Base-by-base conservation (phyloP, 345 rosid species). In the Corchorus olitorius region DNA sequence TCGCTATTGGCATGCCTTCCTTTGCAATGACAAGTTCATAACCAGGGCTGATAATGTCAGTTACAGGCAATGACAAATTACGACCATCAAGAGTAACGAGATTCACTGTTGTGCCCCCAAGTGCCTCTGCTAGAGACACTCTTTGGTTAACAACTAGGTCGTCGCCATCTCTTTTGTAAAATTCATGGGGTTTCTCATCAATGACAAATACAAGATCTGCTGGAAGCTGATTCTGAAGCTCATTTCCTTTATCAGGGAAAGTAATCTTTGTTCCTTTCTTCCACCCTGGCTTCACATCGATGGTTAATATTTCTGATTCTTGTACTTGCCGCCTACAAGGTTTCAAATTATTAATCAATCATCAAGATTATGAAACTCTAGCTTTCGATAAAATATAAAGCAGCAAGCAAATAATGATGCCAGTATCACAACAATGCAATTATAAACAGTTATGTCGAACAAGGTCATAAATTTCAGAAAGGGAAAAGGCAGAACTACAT, bases 221-320 rank as follows among this genome's bases (percentile, higher is more conserved):
- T 48, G 99, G 92, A 45, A 91, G 90, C 39, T 90, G 99, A 80
- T 91, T 90, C 67, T 87, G 83, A 87, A 86, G 97, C 84, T 96
- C 98, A 7, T 96, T 96, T 35, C 98, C 99, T 81, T 96, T 96
- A 59, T 93, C 98, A 0, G 93, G 93, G 84, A 96, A 96, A 9
- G 93, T 93, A 39, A 96, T 86, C 87, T 96, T 96, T 2, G 99
- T 96, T 43, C 99, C 98, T 79, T 89, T 94, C 87, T 96, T 96
- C 99, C 98, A 93, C 41, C 99, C 97, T 0, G 97, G 99, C 84
- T 96, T 93, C 77, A 96, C 97, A 46, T 84, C 97, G 52, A 93
- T 93, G 5, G 93, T 92, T 58, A 96, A 59, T 62, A 93, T 91
- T 88, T 96, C 99, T 10, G 94, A 86, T 76, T 96, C 97, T 52